Base-by-base conservation (phyloP, 2,329 filamentous ascomycete species). In the Aspergillus pseudoterreus region DNA sequence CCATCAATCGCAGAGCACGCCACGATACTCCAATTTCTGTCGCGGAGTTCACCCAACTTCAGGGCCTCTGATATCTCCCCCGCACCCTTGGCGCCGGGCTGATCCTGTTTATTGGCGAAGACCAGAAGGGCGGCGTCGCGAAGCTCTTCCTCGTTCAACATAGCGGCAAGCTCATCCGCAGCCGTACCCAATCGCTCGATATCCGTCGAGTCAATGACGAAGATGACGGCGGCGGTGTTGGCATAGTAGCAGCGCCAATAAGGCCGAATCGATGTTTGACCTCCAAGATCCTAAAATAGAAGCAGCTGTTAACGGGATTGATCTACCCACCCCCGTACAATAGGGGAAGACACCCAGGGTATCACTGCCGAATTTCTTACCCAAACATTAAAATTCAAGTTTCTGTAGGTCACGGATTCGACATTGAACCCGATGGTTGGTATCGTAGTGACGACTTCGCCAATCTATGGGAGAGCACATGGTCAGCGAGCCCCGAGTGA, bases 191-290 rank as follows among this genome's bases (percentile, higher is more conserved):
- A 77, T 58, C 94, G 88, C 67, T 97, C 92, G 67, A 97, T 95
- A 79, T 99, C 94, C 62, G 94, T 99, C 39, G 88, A 94, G 72
- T 99, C 94, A 68, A 99, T 92, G 56, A 99, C 94, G 78, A 99
- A 99, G 66, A 99, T 92, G 60, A 99, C 94, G 15, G 94, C 94
- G 27, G 94, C 92, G 0, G 94, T 99, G 78, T 99, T 97, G 69
- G 92, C 90, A 70, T 97, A 99, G 81, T 99, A 99, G 78, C 94
- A 99, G 71, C 94, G 84, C 94, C 94, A 99, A 78, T 99, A 99
- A 2, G 94, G 94, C 60, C 94, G 84, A 71, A 99, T 99, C 61
- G 88, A 95, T n/a, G 94, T 99, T 79, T 99, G 94, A 36, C 94
- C 94, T 67, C 94, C 92, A 44, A 97, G 81, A 77, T 97, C 92